phyloP scores from a whole-genome alignment of 2,329 filamentous ascomycete species.

The Epichloe amarillans region DNA sequence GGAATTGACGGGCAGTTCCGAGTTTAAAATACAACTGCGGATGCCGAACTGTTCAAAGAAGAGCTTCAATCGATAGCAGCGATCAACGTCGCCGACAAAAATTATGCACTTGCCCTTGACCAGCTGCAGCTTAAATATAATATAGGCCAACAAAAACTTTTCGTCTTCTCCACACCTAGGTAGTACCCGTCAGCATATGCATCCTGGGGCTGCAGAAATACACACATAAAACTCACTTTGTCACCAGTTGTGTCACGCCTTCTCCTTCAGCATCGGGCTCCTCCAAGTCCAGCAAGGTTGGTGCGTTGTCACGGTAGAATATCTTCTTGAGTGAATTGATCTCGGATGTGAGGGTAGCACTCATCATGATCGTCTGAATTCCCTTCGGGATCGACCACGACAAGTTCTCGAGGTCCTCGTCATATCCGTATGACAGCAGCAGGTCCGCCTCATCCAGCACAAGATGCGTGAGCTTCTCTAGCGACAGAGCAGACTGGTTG shows the following conservation, averaged over 20 bases:
- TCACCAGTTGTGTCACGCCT: slow-evolving; percentile 73
- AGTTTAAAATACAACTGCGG: slow-evolving; percentile 85
- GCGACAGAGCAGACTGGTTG: slow-evolving; percentile 45
- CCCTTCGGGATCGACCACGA: slow-evolving; percentile 67
- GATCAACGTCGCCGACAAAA: slow-evolving; percentile 70
- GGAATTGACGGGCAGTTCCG: slow-evolving; percentile 84
- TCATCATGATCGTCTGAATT: slow-evolving; percentile 86
- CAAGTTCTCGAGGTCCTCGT: slow-evolving; percentile 74
- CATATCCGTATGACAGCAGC: slow-evolving; percentile 86
- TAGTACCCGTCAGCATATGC: slow-evolving; percentile 6
- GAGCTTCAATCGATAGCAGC: slow-evolving; percentile 81
- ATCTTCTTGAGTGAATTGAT: slow-evolving; percentile 73
- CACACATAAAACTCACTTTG: slow-evolving; percentile 42
- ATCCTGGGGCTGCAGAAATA: not conserved
- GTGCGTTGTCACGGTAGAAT: slow-evolving; percentile 58
- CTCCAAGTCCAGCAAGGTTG: slow-evolving; percentile 67
- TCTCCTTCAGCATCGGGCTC: slow-evolving; percentile 67
- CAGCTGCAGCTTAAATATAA: slow-evolving; percentile 88
- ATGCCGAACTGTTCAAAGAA: slow-evolving; percentile 97
- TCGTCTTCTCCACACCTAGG: slow-evolving; percentile 81
- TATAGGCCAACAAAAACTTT: slow-evolving; percentile 84
- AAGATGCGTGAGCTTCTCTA: slow-evolving; percentile 60
- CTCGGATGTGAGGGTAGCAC: slow-evolving; percentile 79
- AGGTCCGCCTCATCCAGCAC: slow-evolving; percentile 93
- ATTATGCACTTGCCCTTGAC: slow-evolving; percentile 77